Evolutionary conservation across 1,139 yeast species (phyloP), one percentile per base, ranked within the genome.

Genomic region (Suhomyces ambrosiae): DNA sequence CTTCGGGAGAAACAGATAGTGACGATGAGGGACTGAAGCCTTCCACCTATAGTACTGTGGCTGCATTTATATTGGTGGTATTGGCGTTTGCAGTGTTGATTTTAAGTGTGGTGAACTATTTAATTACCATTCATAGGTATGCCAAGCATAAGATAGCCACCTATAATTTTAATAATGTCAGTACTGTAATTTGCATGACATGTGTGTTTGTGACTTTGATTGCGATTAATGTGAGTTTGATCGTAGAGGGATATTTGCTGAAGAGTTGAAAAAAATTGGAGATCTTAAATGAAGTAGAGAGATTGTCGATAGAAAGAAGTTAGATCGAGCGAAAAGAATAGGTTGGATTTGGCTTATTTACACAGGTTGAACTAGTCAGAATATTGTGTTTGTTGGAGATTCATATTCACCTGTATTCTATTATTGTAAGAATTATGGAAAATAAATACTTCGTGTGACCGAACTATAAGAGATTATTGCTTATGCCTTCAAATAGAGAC

Each of bases 91-190:
- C 60, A 2, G 63, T 76, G 0, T 54, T 79, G 40, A 37, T 64
- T 0, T 42, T 76, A 3, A 71, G 78, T 13, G 67, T 65, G 0
- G 48, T 65, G 23, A 73, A 74, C 49, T 80, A 80, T 47, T 63
- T 67, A 38, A 56, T 64, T 11, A 72, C 80, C 1, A 64, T 77
- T n/a, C 47, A 64, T 32, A 56, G 75, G 35, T 77, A 75, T 49
- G 69, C 76, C 8, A 49, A 58, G 26, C 69, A 65, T 32, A 65
- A 65, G 42, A 73, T 77, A 14, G 56, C 60, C 25, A 74, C 74
- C 3, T 61, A 63, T 44, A 66, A 62, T 28, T 61, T 61, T 33
- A 67, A 68, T 40, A 65, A 68, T 40, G 37, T 56, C n/a, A 44
- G 66, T 14, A 70, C 78, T 2, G 61, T 70, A 23, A 47, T 64